These are phyloP conservation scores for Colletotrichum acutatum DNA, from an alignment of 2,329 filamentous ascomycete genomes.

Conservation along the genomic window DNA sequence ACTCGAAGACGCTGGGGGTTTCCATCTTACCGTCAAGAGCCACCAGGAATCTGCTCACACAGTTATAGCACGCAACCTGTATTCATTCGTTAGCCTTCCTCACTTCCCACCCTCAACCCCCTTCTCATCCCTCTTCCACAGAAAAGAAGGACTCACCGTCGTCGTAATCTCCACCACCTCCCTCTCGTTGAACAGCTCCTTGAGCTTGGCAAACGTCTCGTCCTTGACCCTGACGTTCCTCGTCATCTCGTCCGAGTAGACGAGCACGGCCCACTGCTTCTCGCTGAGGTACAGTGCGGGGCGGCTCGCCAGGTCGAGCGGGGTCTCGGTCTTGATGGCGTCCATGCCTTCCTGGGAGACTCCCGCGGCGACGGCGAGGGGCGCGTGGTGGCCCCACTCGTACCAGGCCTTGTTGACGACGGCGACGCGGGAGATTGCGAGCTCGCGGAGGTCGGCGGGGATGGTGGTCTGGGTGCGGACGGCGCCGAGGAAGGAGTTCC, in stretches of 20 bases:
- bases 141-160: constrained; percentile 61
- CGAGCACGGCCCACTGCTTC: constrained; percentile 74
- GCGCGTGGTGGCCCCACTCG: constrained; percentile 85
- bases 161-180: constrained; percentile 86
- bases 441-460: constrained; percentile 72
- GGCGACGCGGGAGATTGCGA: constrained; percentile 84
- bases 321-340: constrained; percentile 49
- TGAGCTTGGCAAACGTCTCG: constrained; percentile 73
- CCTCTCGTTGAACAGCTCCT: constrained; percentile 70
- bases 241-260: constrained; percentile 88
- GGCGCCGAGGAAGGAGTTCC: constrained; percentile 76
- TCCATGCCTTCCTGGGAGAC: constrained; percentile 63
- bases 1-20: not conserved
- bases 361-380: constrained; percentile 69
- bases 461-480: constrained; percentile 66
- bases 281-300: constrained; percentile 58
- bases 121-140: not conserved
- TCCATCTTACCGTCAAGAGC: constrained; percentile 76
- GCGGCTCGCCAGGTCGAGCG: constrained; percentile 40
- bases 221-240: constrained; percentile 76
- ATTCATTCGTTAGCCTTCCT: constrained; percentile 37
- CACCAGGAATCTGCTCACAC: constrained; percentile 85
- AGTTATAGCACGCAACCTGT: constrained; percentile 80
- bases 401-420: constrained; percentile 85
- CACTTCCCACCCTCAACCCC: not conserved